Percentiles rank a stretch among this genome's conserved stretches.
Evolutionary conservation across 164 flowering plant genomes (phyloP).

Genomic region (Litsea cubeba): DNA sequence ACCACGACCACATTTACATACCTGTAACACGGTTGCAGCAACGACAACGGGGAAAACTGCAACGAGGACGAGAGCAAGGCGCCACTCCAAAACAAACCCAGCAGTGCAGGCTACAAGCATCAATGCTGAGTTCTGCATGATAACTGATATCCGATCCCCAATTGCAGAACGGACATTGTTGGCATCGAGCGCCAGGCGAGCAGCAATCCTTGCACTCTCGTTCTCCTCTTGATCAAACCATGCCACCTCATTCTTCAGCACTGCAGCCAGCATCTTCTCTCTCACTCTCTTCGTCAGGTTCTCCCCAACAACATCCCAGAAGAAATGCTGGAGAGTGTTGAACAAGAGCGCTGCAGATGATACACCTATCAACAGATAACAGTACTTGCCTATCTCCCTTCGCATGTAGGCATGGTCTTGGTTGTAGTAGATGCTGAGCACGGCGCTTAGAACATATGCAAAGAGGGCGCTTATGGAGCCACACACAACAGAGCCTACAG

Average conservation of each 20-base stretch:
- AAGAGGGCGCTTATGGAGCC: slow-evolving; percentile 88
- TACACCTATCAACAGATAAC: slow-evolving; percentile 81
- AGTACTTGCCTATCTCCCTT: slow-evolving; percentile 72
- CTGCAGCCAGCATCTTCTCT: slow-evolving; percentile 85
- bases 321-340: slow-evolving; percentile 86
- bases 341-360: slow-evolving; percentile 87
- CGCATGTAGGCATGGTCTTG: slow-evolving; percentile 72
- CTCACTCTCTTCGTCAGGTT: slow-evolving; percentile 87
- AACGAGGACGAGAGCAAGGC: slow-evolving; percentile 88
- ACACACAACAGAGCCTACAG: slow-evolving; percentile 86
- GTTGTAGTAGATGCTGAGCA: slow-evolving; percentile 85
- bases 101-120: slow-evolving; percentile 95
- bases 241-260: slow-evolving; percentile 83
- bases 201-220: slow-evolving; percentile 82
- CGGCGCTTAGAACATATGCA: slow-evolving; percentile 92
- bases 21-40: slow-evolving; percentile 97
- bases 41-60: slow-evolving; percentile 97
- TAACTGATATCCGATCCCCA: slow-evolving; percentile 92
- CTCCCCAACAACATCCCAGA: slow-evolving; percentile 97
- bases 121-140: slow-evolving; percentile 93
- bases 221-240: slow-evolving; percentile 99
- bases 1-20: slow-evolving; percentile 12
- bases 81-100: slow-evolving; percentile 94
- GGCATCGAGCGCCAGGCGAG: slow-evolving; percentile 90
- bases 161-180: slow-evolving; percentile 94